phyloP scores from a whole-genome alignment of 768 basidiomycete genomes.

The Lyophyllum semitale region DNA sequence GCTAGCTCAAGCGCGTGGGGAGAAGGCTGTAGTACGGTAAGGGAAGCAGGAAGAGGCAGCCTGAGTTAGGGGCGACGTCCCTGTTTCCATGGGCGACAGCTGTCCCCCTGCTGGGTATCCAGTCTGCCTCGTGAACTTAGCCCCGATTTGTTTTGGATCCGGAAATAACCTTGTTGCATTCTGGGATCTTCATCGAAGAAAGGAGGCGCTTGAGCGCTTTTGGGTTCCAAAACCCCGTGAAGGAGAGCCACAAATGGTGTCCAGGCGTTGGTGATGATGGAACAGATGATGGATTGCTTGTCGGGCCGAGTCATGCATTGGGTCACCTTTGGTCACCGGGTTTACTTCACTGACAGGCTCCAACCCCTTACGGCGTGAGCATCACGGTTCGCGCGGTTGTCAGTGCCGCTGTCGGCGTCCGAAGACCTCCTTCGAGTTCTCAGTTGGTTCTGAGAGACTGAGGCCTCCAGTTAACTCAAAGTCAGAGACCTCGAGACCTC shows the following conservation, averaged over 20 bases:
- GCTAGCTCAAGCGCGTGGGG: background rate
- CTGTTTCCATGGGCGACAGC: conserved; percentile 19
- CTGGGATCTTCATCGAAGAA: conserved; percentile 1
- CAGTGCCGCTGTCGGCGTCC: no score
- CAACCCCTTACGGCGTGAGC: no score
- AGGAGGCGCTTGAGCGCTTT: conserved; percentile 11
- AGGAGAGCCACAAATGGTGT: background rate
- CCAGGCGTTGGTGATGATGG: background rate
- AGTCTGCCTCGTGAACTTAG: conserved; percentile 10
- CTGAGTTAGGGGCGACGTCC: conserved; percentile 8
- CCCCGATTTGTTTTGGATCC: conserved; percentile 6
- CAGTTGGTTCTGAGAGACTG: no score
- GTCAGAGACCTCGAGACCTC: no score
- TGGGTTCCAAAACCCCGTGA: background rate
- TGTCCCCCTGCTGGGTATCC: background rate
- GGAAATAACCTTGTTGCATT: conserved; percentile 13
- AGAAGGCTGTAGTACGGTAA: background rate
- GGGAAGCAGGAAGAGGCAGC: conserved; percentile 2
- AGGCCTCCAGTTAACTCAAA: no score
- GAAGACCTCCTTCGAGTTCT: no score
- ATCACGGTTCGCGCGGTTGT: no score
- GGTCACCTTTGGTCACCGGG: no score
- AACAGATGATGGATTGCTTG: conserved; percentile 3
- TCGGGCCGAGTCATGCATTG: conserved; percentile 1
- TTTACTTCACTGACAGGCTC: no score